Conservation (phyloP, 2,329 filamentous ascomycete species). For the Fusarium haematococcum region DNA sequence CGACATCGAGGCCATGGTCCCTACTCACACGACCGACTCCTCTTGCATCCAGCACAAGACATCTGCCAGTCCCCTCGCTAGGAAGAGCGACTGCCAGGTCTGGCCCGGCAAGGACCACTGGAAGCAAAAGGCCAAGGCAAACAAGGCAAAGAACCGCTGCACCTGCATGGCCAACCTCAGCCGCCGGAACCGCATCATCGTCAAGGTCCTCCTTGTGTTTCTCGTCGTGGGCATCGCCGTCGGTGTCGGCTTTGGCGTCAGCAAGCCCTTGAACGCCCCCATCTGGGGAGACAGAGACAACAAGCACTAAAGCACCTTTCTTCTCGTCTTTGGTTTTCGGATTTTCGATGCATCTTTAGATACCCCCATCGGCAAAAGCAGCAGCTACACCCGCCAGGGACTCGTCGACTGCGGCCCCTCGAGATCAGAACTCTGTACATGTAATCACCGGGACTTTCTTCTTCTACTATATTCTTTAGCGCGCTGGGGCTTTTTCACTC, state of each 20-base stretch:
- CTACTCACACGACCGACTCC: conserved; percentile 41
- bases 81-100: conserved; percentile 64
- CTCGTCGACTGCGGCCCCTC: conserved; percentile 15
- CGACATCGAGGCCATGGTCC: conserved; percentile 66
- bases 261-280: conserved; percentile 69
- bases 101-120: conserved; percentile 72
- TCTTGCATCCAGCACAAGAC: conserved; percentile 48
- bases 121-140: conserved; percentile 69
- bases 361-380: conserved; percentile 27
- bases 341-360: conserved; percentile 32
- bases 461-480: conserved; percentile 35
- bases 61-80: conserved; percentile 40
- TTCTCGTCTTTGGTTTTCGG: conserved; percentile 15
- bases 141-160: conserved; percentile 64
- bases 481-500: conserved; percentile 34
- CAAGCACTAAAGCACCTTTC: background rate
- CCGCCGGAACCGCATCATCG: conserved; percentile 65
- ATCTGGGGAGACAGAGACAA: conserved; percentile 62
- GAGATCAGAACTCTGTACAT: conserved; percentile 30
- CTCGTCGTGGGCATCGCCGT: conserved; percentile 66
- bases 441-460: conserved; percentile 17
- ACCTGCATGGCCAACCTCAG: conserved; percentile 65
- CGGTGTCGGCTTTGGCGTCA: conserved; percentile 69
- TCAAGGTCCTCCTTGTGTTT: conserved; percentile 65
- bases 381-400: conserved; percentile 21